Conservation (phyloP, 306 rosid species). For the Medicago ruthenica region DNA sequence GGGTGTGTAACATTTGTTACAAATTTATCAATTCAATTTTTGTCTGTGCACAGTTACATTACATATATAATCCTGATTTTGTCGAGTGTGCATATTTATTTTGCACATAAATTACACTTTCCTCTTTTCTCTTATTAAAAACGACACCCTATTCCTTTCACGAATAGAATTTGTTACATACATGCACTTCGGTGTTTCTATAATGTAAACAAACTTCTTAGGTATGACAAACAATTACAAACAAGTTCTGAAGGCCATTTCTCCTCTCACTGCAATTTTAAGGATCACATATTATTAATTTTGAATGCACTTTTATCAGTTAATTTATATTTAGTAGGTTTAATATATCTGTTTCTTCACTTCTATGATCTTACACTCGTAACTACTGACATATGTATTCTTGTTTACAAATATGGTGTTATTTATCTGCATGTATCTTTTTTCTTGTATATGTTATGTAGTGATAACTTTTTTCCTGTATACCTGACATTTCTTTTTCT, state of each 20-base stretch:
- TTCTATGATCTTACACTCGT: slow-evolving; percentile 1
- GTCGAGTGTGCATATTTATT: slow-evolving; percentile 15
- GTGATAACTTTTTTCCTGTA: neutral
- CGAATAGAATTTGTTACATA: neutral
- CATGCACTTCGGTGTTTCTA: neutral
- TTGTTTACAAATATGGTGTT: neutral
- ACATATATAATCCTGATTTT: neutral
- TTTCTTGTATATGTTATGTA: slow-evolving; percentile 19
- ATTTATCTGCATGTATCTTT: slow-evolving; percentile 26
- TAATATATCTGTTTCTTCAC: neutral
- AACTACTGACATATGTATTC: neutral
- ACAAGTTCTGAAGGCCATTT: neutral
- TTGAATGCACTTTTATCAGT: neutral
- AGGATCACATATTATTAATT: neutral
- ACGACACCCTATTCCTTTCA: neutral
- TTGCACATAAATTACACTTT: neutral
- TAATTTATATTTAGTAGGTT: neutral
- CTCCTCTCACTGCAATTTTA: neutral
- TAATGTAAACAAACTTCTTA: neutral
- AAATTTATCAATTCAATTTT: too few relatives aligned
- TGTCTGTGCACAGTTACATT: neutral
- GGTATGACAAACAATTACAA: neutral
- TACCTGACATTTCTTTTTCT: slow-evolving; percentile 19
- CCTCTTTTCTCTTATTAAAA: neutral
- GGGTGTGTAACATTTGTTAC: neutral